Percentiles rank a stretch among this genome's conserved stretches.
Evolutionary conservation across 1,284 basidiomycete genomes (phyloP).

Genomic region (Ustilago nuda): DNA sequence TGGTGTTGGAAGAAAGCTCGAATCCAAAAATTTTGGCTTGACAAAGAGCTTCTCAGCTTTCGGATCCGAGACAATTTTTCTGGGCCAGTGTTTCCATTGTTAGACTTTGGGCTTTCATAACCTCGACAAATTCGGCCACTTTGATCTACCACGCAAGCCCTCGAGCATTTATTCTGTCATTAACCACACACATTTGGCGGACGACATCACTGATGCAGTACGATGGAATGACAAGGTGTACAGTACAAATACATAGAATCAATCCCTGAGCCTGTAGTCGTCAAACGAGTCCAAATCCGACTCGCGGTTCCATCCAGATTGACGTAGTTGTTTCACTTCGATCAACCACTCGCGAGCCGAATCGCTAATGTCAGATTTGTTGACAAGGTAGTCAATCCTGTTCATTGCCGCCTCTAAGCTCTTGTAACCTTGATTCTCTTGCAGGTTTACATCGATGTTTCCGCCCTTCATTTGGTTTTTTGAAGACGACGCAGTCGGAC

Average conservation of each 20-base stretch:
- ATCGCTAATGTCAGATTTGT: conserved; percentile 16
- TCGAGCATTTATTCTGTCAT: not conserved
- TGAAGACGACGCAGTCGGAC: not conserved
- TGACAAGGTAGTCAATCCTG: conserved; percentile 23
- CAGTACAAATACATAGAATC: conserved; percentile 7
- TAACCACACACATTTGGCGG: not conserved
- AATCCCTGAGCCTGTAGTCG: conserved; percentile 10
- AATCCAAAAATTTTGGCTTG: conserved; percentile 2
- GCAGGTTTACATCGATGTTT: too few species aligned
- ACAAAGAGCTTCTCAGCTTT: not conserved
- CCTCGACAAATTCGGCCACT: too few species aligned
- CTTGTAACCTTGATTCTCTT: not conserved
- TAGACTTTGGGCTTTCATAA: not conserved
- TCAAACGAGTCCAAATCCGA: conserved; percentile 12
- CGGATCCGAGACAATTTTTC: not conserved
- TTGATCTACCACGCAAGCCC: not conserved
- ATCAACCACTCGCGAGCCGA: conserved; percentile 36
- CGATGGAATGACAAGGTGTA: not conserved
- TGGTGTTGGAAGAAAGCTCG: conserved; percentile 3
- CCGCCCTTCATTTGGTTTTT: not conserved
- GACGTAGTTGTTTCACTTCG: conserved; percentile 25
- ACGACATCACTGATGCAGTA: not conserved
- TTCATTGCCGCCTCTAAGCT: conserved; percentile 25
- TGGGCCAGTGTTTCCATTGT: not conserved
- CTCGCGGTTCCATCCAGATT: conserved; percentile 24